Evolutionary conservation across 2,329 filamentous ascomycete genomes (phyloP).

Genomic region (Pestalotiopsis sp.): DNA sequence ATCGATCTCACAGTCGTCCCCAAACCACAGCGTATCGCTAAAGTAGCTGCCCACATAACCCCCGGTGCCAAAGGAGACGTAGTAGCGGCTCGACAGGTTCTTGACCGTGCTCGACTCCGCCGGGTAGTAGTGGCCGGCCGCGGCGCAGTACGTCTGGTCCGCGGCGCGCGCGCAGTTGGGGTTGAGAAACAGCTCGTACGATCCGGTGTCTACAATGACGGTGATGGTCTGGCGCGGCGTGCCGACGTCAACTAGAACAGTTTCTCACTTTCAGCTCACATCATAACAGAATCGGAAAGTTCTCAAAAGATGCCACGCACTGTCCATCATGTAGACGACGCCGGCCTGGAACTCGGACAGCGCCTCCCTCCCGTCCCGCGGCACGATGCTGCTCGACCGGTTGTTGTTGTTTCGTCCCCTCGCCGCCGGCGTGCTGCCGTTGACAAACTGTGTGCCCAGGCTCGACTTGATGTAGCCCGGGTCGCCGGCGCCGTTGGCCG

Average conservation of each 20-base stretch:
- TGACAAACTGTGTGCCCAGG: constrained; percentile 22
- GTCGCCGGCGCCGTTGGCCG: background rate
- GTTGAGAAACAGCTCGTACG: constrained; percentile 40
- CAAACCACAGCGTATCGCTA: constrained; percentile 12
- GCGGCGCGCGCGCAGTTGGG: constrained; percentile 36
- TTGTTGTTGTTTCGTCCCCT: constrained; percentile 5
- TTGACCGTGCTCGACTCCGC: constrained; percentile 31
- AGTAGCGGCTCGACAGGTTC: constrained; percentile 25
- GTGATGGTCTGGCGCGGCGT: constrained; percentile 38
- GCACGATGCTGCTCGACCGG: background rate
- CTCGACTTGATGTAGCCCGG: constrained; percentile 26
- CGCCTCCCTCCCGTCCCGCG: constrained; percentile 24
- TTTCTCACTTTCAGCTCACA: too few relatives aligned
- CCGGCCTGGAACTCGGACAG: constrained; percentile 29
- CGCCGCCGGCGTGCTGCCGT: constrained; percentile 8
- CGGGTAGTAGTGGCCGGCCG: constrained; percentile 37
- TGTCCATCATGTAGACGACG: constrained; percentile 37
- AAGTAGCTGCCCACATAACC: constrained; percentile 12
- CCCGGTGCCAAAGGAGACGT: constrained; percentile 14
- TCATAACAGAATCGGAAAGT: too few relatives aligned
- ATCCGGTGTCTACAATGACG: constrained; percentile 41
- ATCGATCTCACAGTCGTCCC: constrained; percentile 7
- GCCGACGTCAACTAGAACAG: constrained; percentile 34
- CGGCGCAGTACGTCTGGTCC: constrained; percentile 31
- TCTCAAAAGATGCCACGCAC: constrained; percentile 22